A percentile compares a stretch with the other conserved stretches of the same genome.
These are phyloP conservation scores for Globisporangium echinulatum DNA, from an alignment of 352 stramenopile genomes.

Conservation along the genomic window DNA sequence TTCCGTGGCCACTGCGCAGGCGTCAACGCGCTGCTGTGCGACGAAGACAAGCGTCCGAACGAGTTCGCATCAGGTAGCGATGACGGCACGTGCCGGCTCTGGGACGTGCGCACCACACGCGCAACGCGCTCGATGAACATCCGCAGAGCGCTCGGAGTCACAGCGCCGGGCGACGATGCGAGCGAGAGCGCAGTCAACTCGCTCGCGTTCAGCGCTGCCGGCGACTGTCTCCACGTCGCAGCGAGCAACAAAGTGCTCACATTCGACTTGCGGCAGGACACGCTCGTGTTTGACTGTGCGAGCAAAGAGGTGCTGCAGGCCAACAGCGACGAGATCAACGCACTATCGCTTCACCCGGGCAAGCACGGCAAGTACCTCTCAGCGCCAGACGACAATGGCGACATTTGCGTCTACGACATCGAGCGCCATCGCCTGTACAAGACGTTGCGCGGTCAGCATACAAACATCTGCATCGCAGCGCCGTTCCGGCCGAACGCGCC, in stretches of 20 bases:
- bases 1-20: constrained; percentile 53
- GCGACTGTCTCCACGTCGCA: constrained; percentile 45
- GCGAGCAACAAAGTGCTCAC: constrained; percentile 56
- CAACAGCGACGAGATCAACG: constrained; percentile 67
- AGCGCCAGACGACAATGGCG: constrained; percentile 54
- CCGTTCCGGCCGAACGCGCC: constrained; percentile 62
- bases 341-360: constrained; percentile 35
- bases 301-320: constrained; percentile 52
- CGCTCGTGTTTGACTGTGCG: constrained; percentile 47
- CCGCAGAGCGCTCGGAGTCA: constrained; percentile 36
- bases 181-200: constrained; percentile 57
- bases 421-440: constrained; percentile 51
- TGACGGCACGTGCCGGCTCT: constrained; percentile 62
- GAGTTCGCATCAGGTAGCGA: constrained; percentile 60
- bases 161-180: constrained; percentile 13
- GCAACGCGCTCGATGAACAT: constrained; percentile 63
- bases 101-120: constrained; percentile 54
- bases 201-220: constrained; percentile 42
- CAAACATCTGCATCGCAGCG: constrained; percentile 61
- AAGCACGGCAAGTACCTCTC: constrained; percentile 54
- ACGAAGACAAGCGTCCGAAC: constrained; percentile 43
- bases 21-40: constrained; percentile 54
- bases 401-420: constrained; percentile 66
- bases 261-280: constrained; percentile 60
- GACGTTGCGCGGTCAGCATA: constrained; percentile 57